These are phyloP conservation scores for Arxiozyma bovina DNA, from an alignment of 1,139 yeast genomes.

Conservation along the genomic window DNA sequence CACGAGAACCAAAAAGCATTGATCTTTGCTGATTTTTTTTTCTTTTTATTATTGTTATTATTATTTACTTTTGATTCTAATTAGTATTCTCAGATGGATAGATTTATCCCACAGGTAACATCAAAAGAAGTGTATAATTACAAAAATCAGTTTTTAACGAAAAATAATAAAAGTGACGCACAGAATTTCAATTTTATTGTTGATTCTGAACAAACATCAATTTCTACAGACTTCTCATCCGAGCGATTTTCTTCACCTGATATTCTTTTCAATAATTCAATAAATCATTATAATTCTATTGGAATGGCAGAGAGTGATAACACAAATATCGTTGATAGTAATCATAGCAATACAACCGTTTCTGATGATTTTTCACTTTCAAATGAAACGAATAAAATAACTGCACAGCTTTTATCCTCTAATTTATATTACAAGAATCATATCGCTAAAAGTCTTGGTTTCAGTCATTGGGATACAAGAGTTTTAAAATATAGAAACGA, in stretches of 20 bases:
- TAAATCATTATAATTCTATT: constrained; percentile 20
- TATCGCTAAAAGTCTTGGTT: constrained; percentile 46
- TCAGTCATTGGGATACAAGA: constrained; percentile 21
- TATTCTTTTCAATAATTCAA: constrained; percentile 20
- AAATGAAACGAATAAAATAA: background rate
- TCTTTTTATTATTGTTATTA: background rate
- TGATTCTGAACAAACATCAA: background rate
- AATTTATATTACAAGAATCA: constrained; percentile 26
- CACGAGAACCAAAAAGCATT: constrained; percentile 10
- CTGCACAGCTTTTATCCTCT: background rate
- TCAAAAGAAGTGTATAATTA: constrained; percentile 25
- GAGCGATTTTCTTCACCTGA: constrained; percentile 26
- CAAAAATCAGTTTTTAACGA: background rate
- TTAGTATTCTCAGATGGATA: constrained; percentile 15
- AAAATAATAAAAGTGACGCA: background rate
- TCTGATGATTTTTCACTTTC: background rate
- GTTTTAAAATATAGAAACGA: constrained; percentile 14
- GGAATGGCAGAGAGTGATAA: background rate
- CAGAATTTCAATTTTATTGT: background rate
- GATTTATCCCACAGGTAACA: constrained; percentile 31
- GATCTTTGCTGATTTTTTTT: background rate
- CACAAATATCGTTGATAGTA: background rate
- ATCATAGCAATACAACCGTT: background rate
- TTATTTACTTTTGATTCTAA: too few relatives aligned
- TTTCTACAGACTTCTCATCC: constrained; percentile 15